Percentiles rank a stretch among this genome's conserved stretches.
Evolutionary conservation across 2,329 filamentous ascomycete genomes (phyloP).

Genomic region (Diaporthe sp.): DNA sequence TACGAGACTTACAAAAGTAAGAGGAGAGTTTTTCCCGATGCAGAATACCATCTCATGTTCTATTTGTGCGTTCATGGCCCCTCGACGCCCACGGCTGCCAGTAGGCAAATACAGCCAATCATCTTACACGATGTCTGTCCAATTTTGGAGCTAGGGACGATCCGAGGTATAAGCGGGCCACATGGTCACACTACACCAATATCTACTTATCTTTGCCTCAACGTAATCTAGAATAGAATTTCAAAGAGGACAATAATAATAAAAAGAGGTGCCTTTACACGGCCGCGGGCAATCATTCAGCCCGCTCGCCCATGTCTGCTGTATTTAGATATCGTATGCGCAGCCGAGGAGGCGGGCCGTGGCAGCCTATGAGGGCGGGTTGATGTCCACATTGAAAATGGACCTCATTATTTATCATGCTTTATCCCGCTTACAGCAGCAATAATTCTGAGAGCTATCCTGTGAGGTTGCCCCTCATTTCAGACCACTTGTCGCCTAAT

Average conservation of each 20-base stretch:
- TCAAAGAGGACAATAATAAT: not conserved
- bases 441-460: too few species aligned
- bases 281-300: not conserved
- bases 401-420: not conserved
- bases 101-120: conserved; percentile 5
- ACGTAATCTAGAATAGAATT: not conserved
- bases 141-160: not conserved
- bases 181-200: not conserved
- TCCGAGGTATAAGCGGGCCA: not conserved
- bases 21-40: too few species aligned
- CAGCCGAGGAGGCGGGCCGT: not conserved
- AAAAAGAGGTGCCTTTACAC: not conserved
- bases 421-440: not conserved
- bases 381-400: not conserved
- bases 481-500: not conserved
- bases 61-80: not conserved
- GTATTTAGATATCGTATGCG: not conserved
- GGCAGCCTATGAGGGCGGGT: not conserved
- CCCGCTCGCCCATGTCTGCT: not conserved
- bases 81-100: not conserved
- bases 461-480: too few species aligned
- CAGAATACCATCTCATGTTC: not conserved
- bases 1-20: not conserved
- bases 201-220: not conserved
- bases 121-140: not conserved